phyloP scores from a whole-genome alignment of 306 rosid species.

The Cucumis melo region DNA sequence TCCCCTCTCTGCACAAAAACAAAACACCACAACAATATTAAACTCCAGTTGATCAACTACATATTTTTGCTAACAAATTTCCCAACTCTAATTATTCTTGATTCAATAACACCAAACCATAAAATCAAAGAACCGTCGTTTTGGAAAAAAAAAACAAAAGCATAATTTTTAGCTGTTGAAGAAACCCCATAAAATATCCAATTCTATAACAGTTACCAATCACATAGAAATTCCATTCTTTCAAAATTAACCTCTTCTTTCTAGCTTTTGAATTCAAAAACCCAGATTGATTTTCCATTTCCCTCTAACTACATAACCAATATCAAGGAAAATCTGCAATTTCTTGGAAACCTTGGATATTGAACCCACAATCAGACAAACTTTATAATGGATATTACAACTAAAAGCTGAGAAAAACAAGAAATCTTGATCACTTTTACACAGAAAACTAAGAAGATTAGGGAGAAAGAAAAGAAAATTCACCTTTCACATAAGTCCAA shows the following conservation, averaged over 20 bases:
- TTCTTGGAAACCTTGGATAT: neutral
- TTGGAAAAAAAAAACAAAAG: neutral
- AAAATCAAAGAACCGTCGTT: neutral
- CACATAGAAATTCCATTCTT: neutral
- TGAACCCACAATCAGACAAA: neutral
- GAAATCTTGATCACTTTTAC: neutral
- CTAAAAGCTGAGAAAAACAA: neutral
- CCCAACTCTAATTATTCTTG: neutral
- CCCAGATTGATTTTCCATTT: neutral
- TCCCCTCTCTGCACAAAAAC: constrained; percentile 13
- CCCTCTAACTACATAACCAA: neutral
- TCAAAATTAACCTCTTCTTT: neutral
- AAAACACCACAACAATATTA: neutral
- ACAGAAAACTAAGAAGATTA: constrained; percentile 2
- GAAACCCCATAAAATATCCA: neutral
- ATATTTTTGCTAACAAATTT: neutral
- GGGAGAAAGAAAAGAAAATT: neutral
- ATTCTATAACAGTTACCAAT: neutral
- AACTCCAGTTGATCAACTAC: neutral
- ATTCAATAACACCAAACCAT: neutral
- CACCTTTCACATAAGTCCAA: constrained; percentile 20
- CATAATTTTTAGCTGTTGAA: neutral
- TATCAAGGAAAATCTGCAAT: neutral
- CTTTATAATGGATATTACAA: neutral
- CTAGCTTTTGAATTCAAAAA: neutral